Percentiles rank a stretch among this genome's conserved stretches.
phyloP scores from a whole-genome alignment of 2,329 filamentous ascomycete genomes.

The Fusarium sp. region DNA sequence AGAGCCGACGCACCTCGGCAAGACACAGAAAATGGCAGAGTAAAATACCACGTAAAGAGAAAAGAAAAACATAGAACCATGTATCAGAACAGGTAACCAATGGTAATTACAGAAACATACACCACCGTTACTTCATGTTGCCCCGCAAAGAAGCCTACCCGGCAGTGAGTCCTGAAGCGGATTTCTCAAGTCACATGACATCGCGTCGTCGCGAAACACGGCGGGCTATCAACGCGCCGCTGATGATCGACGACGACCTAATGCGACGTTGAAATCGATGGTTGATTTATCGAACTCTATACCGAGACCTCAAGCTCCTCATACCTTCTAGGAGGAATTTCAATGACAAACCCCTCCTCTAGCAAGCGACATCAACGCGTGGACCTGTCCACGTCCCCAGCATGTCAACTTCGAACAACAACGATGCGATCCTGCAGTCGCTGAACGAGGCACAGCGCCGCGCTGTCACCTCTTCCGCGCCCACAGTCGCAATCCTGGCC shows the following conservation, averaged over 20 bases:
- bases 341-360: slow-evolving; percentile 27
- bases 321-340: slow-evolving; percentile 10
- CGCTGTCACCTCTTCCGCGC: slow-evolving; percentile 67
- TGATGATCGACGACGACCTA: neutral
- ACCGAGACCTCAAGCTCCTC: neutral
- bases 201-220: slow-evolving; percentile 32
- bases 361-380: slow-evolving; percentile 36
- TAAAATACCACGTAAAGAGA: too few relatives aligned
- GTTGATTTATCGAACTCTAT: neutral
- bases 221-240: slow-evolving; percentile 15
- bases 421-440: slow-evolving; percentile 60
- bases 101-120: neutral
- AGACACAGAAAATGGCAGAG: too few relatives aligned
- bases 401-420: slow-evolving; percentile 48
- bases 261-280: neutral
- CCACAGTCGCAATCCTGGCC: slow-evolving; percentile 77
- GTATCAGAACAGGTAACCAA: too few relatives aligned
- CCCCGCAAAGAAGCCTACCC: slow-evolving; percentile 3
- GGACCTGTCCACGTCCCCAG: slow-evolving; percentile 40
- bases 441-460: slow-evolving; percentile 70
- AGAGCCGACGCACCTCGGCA: too few relatives aligned
- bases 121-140: neutral
- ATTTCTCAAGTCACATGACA: slow-evolving; percentile 26
- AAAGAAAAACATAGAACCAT: too few relatives aligned
- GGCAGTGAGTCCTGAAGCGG: neutral